Percentiles rank a stretch among this genome's conserved stretches.
Evolutionary conservation across 2,329 filamentous ascomycete genomes (phyloP).

Genomic region (Colletotrichum sp.): DNA sequence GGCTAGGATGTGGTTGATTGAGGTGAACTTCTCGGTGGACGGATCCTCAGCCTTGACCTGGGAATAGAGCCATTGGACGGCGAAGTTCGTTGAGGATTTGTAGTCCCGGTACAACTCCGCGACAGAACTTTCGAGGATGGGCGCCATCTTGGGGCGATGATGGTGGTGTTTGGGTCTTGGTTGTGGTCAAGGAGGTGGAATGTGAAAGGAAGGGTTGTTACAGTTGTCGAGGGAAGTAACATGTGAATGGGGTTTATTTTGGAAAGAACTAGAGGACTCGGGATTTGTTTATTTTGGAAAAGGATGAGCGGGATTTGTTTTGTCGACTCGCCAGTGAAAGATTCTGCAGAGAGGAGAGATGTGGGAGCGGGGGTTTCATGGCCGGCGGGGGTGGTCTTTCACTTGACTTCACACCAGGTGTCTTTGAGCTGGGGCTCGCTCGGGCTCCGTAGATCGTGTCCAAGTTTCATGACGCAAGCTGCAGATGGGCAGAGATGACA

Average conservation of each 20-base stretch:
- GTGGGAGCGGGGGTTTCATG: neutral
- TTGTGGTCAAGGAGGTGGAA: neutral
- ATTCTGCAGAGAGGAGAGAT: neutral
- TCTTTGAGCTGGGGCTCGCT: too few species aligned
- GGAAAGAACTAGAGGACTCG: fast-evolving
- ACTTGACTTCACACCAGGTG: too few species aligned
- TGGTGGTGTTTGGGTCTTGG: neutral
- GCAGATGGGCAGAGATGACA: too few species aligned
- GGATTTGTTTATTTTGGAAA: neutral
- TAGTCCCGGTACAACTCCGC: neutral
- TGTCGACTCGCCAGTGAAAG: neutral
- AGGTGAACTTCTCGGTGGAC: neutral
- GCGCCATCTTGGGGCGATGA: neutral
- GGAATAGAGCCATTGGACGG: neutral
- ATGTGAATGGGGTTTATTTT: neutral
- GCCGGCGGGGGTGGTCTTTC: too few species aligned
- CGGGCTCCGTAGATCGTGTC: too few species aligned
- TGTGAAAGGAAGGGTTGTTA: neutral
- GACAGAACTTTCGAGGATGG: neutral
- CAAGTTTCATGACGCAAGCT: too few species aligned
- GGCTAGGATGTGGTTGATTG: neutral
- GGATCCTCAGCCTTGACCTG: neutral
- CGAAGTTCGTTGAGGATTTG: neutral
- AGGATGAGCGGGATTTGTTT: neutral
- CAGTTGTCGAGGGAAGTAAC: neutral